Evolutionary conservation across 2,329 filamentous ascomycete genomes (phyloP), one percentile per base, ranked within the genome.

Genomic region (Dactylellina parvicollis): DNA sequence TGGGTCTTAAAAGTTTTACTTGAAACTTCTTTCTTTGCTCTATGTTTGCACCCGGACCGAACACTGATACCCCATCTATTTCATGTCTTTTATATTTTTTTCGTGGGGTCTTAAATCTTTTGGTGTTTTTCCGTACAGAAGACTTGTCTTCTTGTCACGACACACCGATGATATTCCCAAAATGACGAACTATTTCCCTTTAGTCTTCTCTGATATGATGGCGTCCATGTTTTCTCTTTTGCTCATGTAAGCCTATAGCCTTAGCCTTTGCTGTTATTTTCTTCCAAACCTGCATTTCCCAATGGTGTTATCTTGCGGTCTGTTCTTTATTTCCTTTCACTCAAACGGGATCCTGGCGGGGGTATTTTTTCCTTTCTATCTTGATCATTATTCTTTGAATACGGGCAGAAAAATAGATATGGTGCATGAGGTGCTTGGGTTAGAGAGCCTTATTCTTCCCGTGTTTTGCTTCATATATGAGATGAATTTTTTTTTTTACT

Each of bases 371-470:
- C 34, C 28, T 44, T 52, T 12, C 16, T 20, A 34, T 52, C 28
- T 18, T 52, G 9, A 52, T 52, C 10, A 12, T 42, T 10, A 22
- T 66, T 54, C 16, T 16, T 64, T 54, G 12, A 14, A 42, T 30
- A 32, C 30, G 18, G 62, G 40, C 26, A 38, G 52, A 22, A 52
- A 52, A 30, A 52, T 67, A 67, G 62, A 66, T 49, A 49, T 40
- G 52, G 40, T 56, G 44, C 61, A 49, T 26, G 20, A 32, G 47
- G 44, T 59, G 32, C 38, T 24, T 26, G 24, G 18, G 14, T 12
- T 47, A 28, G 32, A 30, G 16, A 4, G 40, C n/a, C 20, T 22
- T 40, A 24, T 50, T 50, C 10, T 30, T 34, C 20, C 24, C 9
- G 22, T 12, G 44, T 38, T 10, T 34, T 18, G 14, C 22, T 9